Evolutionary conservation across 2,329 filamentous ascomycete species (phyloP), one percentile per base, ranked within the genome.

Genomic region (Colletotrichum australisinense): DNA sequence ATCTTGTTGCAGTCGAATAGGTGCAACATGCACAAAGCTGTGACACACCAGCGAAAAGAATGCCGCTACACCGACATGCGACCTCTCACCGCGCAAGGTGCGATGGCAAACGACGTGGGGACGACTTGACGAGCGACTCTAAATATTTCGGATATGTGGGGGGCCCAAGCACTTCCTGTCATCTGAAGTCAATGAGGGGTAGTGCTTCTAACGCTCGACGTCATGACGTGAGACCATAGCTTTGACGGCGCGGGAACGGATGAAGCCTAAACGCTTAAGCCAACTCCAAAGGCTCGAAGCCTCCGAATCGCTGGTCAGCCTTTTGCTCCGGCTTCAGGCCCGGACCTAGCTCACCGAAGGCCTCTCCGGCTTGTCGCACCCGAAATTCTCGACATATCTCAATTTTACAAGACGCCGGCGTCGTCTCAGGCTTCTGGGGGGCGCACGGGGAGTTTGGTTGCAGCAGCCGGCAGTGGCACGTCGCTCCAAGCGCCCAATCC

Each of bases 1-100:
- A 67, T 71, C 68, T 71, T 46, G 63, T 68, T 67, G 68, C 63
- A 60, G 42, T 57, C 55, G 26, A 59, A 55, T 11, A 63, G 55
- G 24, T 71, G 63, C 65, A 52, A 71, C 42, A 26, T 38, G 42
- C 5, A 5, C n/a, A 22, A 22, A 42, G 46, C n/a, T 57, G 56
- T 71, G 46, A 30, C 9, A 68, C 68, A 16, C 28, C 68, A 56
- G 68, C 56, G 19, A 11, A 62, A 28, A 35, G 32, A 46, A 26
- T 16, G 30, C 24, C 19, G 26, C 63, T 60, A 60, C 68, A 71
- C 68, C 46, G 68, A 56, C 28, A 42, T 19, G 52, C 55, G 46
- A 30, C 30, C 32, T 69, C 24, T 63, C 67, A 53, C 46, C 38
- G 38, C 6, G 38, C 14, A 19, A 38, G n/a, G 52, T 58, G 52